Base-by-base conservation (phyloP, 1,139 yeast genomes). In the Magnusiomyces tetraspermus region DNA sequence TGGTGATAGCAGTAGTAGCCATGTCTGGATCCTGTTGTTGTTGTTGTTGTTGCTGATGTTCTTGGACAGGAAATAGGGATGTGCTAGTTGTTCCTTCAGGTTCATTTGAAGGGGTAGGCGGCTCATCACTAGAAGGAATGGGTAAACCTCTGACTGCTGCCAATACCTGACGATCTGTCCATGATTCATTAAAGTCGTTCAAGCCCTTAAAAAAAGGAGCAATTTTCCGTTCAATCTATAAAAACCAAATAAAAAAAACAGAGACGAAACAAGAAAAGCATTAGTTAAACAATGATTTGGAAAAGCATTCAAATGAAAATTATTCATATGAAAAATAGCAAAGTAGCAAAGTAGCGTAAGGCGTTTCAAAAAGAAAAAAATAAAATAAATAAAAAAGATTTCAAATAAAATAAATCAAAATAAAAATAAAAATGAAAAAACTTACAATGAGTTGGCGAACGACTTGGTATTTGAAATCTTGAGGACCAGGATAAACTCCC, bases 181-280 rank as follows among this genome's bases (percentile, higher is more conserved):
- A 87, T 24, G 68, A 60, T n/a, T 76, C 79, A 55, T 85, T 83
- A 63, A 77, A 86, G 63, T 88, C 96, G 62, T 86, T 88, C 51
- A 92, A 71, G 0, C 97, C 97, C 2, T 90, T 85, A 66, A 79
- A 92, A 66, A 92, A 92, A 1, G 98, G 97, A 0, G 97, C 90
- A 48, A 92, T 63, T 59, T 76, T 77, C 46, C 98, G 76, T 17
- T 76, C 76, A 36, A 79, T 69, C 48, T 45, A 19, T 22, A 19
- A 38, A 4, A 19, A 19, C 21, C 8, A 8, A 8, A 8, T 8
- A 30, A 30, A 30, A 8, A 30, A 30, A 30, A n/a, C n/a, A n/a
- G n/a, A 17, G 13, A 33, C 24, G 46, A 45, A 46, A 23, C 51
- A 28, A 28, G 11, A 28, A 28, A 28, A 28, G n/a, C n/a, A n/a